Evolutionary conservation across 1,139 yeast genomes (phyloP).

Genomic region (Diutina scorzettiae): DNA sequence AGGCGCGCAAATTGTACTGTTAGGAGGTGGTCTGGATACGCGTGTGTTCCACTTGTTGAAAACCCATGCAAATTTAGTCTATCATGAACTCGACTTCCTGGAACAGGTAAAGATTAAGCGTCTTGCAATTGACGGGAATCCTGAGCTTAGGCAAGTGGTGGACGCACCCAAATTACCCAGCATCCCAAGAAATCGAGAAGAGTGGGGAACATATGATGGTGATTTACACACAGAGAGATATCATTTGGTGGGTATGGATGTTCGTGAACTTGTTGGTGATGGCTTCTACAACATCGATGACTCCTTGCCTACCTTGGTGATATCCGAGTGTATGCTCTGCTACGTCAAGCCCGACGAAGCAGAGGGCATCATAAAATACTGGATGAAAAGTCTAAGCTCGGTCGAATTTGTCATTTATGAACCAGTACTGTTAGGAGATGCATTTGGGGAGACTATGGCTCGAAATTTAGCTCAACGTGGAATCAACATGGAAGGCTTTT

Average conservation of each 20-base stretch:
- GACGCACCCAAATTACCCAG: not conserved
- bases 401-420: constrained; percentile 59
- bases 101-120: constrained; percentile 52
- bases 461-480: constrained; percentile 62
- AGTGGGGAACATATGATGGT: constrained; percentile 15
- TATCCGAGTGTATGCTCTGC: constrained; percentile 88
- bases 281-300: constrained; percentile 6
- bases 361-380: constrained; percentile 33
- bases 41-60: constrained; percentile 45
- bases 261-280: constrained; percentile 22
- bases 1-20: constrained; percentile 53
- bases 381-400: constrained; percentile 13
- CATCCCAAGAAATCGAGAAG: constrained; percentile 11
- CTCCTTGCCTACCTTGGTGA: constrained; percentile 48
- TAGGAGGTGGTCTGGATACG: constrained; percentile 98
- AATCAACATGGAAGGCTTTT: constrained; percentile 49
- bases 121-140: constrained; percentile 31
- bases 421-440: constrained; percentile 65
- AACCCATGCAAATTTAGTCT: constrained; percentile 21
- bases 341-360: constrained; percentile 56
- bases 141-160: constrained; percentile 13
- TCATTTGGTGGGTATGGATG: constrained; percentile 44
- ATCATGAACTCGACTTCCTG: constrained; percentile 69
- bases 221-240: constrained; percentile 35
- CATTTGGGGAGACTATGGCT: constrained; percentile 77